Evolutionary conservation across 331 rosid genomes (phyloP).

Genomic region (Rhamnella rubrinervis): DNA sequence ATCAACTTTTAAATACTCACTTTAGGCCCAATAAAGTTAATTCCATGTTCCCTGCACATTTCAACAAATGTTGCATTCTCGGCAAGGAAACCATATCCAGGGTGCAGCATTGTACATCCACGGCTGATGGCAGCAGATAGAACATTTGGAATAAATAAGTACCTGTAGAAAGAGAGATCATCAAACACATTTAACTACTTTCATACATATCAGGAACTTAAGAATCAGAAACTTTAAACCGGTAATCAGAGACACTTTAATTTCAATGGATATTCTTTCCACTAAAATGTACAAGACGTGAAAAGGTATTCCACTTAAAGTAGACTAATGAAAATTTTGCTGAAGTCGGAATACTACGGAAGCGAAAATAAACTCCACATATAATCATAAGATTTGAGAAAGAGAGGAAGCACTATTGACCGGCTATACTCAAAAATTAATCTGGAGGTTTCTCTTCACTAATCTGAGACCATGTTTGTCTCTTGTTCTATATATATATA

Average conservation of each 20-base stretch:
- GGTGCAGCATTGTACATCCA: slow-evolving; percentile 88
- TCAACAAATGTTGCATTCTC: slow-evolving; percentile 96
- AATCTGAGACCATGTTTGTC: no score
- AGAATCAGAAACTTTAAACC: neutral
- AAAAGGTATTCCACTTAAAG: no score
- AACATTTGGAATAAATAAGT: slow-evolving; percentile 76
- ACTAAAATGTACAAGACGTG: no score
- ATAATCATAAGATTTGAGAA: no score
- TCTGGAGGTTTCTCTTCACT: no score
- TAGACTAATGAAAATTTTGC: no score
- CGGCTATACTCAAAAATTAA: no score
- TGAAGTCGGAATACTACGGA: no score
- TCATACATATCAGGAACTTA: slow-evolving; percentile 9
- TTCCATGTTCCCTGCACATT: slow-evolving; percentile 85
- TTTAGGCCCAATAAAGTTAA: slow-evolving; percentile 95
- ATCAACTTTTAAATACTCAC: slow-evolving; percentile 38
- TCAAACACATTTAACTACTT: slow-evolving; percentile 1
- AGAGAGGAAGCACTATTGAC: no score
- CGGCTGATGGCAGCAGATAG: slow-evolving; percentile 82
- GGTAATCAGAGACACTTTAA: no score
- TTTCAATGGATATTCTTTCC: no score
- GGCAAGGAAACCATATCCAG: slow-evolving; percentile 96
- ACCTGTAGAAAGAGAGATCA: slow-evolving; percentile 45
- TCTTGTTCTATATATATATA: neutral
- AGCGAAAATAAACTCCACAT: no score